Evolutionary conservation across 208 protist species (phyloP).

Genomic region (Kentomonas sorsogonicus): DNA sequence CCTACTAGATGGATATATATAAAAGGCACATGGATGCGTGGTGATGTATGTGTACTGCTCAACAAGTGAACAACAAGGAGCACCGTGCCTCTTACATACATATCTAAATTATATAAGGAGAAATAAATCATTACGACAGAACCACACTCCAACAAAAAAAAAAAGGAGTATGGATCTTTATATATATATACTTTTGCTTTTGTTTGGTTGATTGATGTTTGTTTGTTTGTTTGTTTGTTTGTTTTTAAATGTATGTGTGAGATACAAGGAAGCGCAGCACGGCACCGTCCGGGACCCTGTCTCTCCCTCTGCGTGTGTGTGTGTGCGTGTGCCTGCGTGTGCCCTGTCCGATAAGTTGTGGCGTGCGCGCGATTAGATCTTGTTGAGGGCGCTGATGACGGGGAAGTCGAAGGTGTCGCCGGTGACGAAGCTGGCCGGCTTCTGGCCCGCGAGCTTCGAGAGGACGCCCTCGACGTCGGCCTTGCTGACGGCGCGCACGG

Average conservation of each 20-base stretch:
- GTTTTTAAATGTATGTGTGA: background rate
- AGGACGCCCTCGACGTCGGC: constrained; percentile 51
- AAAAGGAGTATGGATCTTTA: background rate
- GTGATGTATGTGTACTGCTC: too few relatives aligned
- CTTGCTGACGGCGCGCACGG: constrained; percentile 45
- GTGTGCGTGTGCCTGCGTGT: too few relatives aligned
- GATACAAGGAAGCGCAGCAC: background rate
- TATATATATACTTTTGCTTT: background rate
- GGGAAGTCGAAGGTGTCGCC: constrained; percentile 61
- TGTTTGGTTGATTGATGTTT: background rate
- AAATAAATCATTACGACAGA: too few relatives aligned
- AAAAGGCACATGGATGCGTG: too few relatives aligned
- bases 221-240: background rate
- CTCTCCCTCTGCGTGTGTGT: background rate
- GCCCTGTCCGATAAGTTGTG: background rate
- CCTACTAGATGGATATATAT: too few relatives aligned
- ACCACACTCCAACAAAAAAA: too few relatives aligned
- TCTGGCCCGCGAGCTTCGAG: constrained; percentile 23
- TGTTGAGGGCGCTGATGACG: constrained; percentile 42
- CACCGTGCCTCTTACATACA: too few relatives aligned
- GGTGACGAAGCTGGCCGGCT: constrained; percentile 54
- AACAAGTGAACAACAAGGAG: too few relatives aligned
- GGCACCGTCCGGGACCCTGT: constrained; percentile 12
- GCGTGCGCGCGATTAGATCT: constrained; percentile 13
- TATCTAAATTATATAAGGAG: too few relatives aligned